A percentile compares a stretch with the other conserved stretches of the same genome.
Evolutionary conservation across 1,284 basidiomycete species (phyloP).

Genomic region (Flammula alnicola): DNA sequence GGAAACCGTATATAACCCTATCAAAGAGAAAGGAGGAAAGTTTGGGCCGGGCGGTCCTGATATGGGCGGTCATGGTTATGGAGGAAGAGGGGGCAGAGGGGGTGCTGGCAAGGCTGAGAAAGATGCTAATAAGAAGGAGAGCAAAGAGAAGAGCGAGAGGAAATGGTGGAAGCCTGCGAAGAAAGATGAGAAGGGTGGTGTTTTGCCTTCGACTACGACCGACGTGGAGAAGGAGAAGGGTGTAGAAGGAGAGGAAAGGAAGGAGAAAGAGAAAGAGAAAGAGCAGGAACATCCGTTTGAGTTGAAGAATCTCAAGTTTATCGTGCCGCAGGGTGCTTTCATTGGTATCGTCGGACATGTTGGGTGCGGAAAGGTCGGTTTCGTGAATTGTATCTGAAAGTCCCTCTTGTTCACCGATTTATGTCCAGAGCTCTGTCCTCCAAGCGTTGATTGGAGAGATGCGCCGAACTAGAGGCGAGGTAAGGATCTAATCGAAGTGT

Average conservation of each 20-base stretch:
- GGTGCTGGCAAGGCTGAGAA: not conserved
- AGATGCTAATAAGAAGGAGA: slow-evolving; percentile 7
- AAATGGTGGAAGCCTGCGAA: slow-evolving; percentile 16
- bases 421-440: slow-evolving; percentile 60
- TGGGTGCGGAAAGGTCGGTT: slow-evolving; percentile 68
- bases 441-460: slow-evolving; percentile 83
- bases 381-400: not conserved
- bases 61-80: slow-evolving; percentile 7
- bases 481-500: slow-evolving; percentile 28
- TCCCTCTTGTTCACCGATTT: slow-evolving; percentile 31
- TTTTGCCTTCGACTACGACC: slow-evolving; percentile 28
- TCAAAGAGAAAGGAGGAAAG: slow-evolving; percentile 35
- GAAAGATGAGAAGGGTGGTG: slow-evolving; percentile 8
- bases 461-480: slow-evolving; percentile 62
- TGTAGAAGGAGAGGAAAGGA: slow-evolving; percentile 22
- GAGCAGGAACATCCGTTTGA: slow-evolving; percentile 63
- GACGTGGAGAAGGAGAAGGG: slow-evolving; percentile 29
- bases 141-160: slow-evolving; percentile 5
- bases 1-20: slow-evolving; percentile 48
- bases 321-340: slow-evolving; percentile 64
- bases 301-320: slow-evolving; percentile 59
- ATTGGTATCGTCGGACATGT: slow-evolving; percentile 76
- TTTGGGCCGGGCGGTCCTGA: slow-evolving; percentile 9
- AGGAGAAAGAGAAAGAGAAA: slow-evolving; percentile 23
- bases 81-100: slow-evolving; percentile 6